Evolutionary conservation across 2,329 filamentous ascomycete genomes (phyloP).

Genomic region (Colletotrichum sp.): DNA sequence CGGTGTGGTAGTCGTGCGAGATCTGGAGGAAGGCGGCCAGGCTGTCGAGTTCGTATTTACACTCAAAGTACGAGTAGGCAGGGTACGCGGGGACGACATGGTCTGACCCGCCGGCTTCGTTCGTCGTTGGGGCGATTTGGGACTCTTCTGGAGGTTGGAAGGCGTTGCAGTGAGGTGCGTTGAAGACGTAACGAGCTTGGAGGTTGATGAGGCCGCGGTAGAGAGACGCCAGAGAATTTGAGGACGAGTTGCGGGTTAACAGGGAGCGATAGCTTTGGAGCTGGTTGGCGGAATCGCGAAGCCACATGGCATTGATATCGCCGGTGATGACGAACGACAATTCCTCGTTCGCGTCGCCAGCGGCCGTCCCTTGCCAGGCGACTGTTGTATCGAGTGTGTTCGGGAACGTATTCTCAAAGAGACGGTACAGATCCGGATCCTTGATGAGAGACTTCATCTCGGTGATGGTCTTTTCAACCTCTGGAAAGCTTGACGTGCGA

Average conservation of each 20-base stretch:
- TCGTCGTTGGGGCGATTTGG: conserved; percentile 61
- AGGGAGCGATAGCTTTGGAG: conserved; percentile 75
- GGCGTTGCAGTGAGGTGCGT: conserved; percentile 86
- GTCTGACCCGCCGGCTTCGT: conserved; percentile 64
- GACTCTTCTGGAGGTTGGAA: conserved; percentile 88
- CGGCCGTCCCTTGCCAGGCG: conserved; percentile 67
- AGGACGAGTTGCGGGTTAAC: conserved; percentile 56
- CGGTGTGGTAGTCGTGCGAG: conserved; percentile 77
- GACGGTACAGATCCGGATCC: conserved; percentile 75
- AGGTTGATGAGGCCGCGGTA: conserved; percentile 80
- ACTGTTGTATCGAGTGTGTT: conserved; percentile 79
- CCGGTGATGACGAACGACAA: conserved; percentile 77
- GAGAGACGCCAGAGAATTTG: conserved; percentile 67
- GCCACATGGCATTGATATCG: conserved; percentile 92
- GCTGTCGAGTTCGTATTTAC: conserved; percentile 91
- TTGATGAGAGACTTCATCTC: conserved; percentile 72
- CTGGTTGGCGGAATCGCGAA: conserved; percentile 86
- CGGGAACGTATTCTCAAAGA: conserved; percentile 76
- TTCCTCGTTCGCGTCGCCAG: conserved; percentile 65
- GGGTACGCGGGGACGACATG: conserved; percentile 54
- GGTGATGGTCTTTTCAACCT: conserved; percentile 77
- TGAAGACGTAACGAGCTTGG: conserved; percentile 72
- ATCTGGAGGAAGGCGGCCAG: conserved; percentile 86
- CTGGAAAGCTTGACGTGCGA: conserved; percentile 78
- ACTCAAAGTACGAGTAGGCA: conserved; percentile 82